Base-by-base conservation (phyloP, 129 eudicot genomes). In the Escallonia rubra region DNA sequence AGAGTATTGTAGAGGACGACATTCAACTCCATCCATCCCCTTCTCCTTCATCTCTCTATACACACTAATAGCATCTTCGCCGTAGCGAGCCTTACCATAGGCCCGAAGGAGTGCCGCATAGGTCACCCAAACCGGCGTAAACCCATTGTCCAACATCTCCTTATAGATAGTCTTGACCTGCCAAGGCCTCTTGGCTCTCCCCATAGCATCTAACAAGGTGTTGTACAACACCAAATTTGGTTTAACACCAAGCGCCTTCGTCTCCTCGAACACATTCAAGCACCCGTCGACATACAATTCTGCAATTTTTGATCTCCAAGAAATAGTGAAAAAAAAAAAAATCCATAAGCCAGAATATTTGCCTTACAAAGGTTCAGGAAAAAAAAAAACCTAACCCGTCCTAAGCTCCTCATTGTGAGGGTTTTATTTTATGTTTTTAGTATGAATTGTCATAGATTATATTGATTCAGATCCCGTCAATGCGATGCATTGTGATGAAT, bases 121-220 rank as follows among this genome's bases (percentile, higher is more conserved):
- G 2, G 96, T 89, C 6, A 80, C 90, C 88, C 86, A 76, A 57
- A 74, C 83, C 4, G 95, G 96, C 13, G 82, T 50, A 46, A 86
- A 59, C 10, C 86, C 96, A 41, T 66, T 77, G 39, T 71, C 66
- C 7, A 85, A 11, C 88, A 93, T 85, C 53, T 93, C 95, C 80
- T 83, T 74, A 59, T 89, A 86, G 13, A 93, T 82, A 44, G 71
- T 82, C 72, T 89, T 93, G 23, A 83, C 95, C 39, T 89, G 92
- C 96, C 95, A 93, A 4, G 99, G 99, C 76, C 99, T 89, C 75
- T 81, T 89, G 46, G 95, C 96, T 70, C 95, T 79, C 23, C 99
- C 96, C 99, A 93, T 93, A 38, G 92, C 90, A 72, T 89, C 99
- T 63, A 93, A 66, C 74, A 93, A 76, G 7, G 82, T 74, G 68